Percentiles rank a stretch among this genome's conserved stretches.
These are phyloP conservation scores for Cupressus sempervirens DNA, from an alignment of 75 land plant genomes.

Conservation along the genomic window DNA sequence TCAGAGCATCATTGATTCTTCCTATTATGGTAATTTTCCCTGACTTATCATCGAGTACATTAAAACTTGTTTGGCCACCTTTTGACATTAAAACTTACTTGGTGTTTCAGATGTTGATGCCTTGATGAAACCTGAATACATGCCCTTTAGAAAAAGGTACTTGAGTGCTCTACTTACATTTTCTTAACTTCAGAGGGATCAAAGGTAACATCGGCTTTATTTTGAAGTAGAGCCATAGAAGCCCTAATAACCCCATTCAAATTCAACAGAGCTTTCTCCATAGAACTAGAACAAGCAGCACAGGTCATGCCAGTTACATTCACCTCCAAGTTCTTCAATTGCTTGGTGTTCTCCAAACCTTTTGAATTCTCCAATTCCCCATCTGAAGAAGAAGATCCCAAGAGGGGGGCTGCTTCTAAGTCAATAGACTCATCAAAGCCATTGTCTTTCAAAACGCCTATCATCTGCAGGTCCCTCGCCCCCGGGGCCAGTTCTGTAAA, in stretches of 20 bases:
- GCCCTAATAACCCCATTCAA: conserved; percentile 60
- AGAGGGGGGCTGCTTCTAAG: conserved; percentile 46
- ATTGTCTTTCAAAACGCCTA: not conserved
- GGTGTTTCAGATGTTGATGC: not conserved
- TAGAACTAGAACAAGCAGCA: conserved; percentile 84
- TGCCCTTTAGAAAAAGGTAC: not conserved
- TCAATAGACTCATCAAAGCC: conserved; percentile 23
- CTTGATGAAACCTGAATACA: not conserved
- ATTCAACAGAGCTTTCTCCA: conserved; percentile 63
- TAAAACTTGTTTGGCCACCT: too few species aligned
- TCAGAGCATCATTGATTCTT: too few species aligned
- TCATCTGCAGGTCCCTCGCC: conserved; percentile 30
- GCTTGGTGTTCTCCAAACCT: conserved; percentile 8
- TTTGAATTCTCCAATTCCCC: conserved; percentile 16
- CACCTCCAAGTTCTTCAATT: conserved; percentile 45
- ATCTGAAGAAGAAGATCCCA: conserved; percentile 30
- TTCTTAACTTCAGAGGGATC: conserved; percentile 53
- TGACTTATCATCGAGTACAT: too few species aligned
- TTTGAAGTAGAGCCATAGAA: conserved; percentile 87
- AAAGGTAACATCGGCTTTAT: conserved; percentile 64
- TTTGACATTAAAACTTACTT: too few species aligned
- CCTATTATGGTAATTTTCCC: too few species aligned
- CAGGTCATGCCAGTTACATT: conserved; percentile 91
- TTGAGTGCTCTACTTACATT: not conserved
- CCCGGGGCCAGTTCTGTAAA: conserved; percentile 21